phyloP scores from a whole-genome alignment of 108 stramenopile species.

The Schizochytrium sp. region DNA sequence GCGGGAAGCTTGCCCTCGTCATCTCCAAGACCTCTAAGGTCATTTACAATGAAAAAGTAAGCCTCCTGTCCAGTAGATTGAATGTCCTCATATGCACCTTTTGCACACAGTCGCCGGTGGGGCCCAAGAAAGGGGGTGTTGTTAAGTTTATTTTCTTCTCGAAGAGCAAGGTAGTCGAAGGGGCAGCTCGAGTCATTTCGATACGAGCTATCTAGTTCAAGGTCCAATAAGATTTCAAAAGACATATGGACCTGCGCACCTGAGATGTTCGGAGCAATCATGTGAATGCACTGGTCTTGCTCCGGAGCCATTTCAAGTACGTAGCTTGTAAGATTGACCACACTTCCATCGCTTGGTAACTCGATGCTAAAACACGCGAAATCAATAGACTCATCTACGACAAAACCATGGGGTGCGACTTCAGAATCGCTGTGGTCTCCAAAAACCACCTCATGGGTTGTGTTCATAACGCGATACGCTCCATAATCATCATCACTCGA shows the following conservation, averaged over 20 bases:
- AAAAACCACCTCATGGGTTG: background rate
- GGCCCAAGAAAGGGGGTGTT: background rate
- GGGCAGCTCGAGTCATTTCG: background rate
- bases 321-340: background rate
- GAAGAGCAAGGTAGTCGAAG: background rate
- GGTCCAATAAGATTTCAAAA: background rate
- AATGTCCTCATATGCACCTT: background rate
- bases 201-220: background rate
- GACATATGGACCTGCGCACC: background rate
- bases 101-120: background rate
- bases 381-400: background rate
- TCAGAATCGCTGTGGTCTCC: background rate
- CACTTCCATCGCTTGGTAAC: background rate
- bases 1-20: background rate
- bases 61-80: background rate
- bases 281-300: background rate
- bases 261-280: background rate
- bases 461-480: background rate
- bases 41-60: background rate
- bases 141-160: background rate
- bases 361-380: background rate
- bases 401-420: background rate
- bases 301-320: background rate
- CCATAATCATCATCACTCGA: background rate
- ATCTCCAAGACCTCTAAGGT: background rate